Conservation (phyloP, 2,329 filamentous ascomycete genomes). For the Aspergillus sp. region DNA sequence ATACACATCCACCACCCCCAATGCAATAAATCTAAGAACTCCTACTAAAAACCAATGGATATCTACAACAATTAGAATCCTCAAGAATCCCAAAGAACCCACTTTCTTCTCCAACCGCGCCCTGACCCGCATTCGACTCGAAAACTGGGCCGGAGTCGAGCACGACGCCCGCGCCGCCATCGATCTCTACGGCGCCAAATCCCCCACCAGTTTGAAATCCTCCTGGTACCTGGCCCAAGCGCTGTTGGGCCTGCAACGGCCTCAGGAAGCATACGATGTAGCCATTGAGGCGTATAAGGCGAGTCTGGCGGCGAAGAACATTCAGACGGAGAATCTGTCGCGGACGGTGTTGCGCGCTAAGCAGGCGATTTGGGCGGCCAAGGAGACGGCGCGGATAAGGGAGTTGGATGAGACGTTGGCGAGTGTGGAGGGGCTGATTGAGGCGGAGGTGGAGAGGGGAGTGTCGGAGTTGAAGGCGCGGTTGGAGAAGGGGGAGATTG, state of each 20-base stretch:
- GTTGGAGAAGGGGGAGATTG: conserved; percentile 47
- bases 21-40: too few relatives aligned
- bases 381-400: conserved; percentile 57
- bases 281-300: conserved; percentile 73
- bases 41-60: not conserved
- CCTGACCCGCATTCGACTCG: conserved; percentile 75
- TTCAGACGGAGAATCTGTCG: conserved; percentile 70
- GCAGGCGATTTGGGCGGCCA: conserved; percentile 79
- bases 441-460: conserved; percentile 42
- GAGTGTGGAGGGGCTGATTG: conserved; percentile 44
- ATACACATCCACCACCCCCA: not conserved
- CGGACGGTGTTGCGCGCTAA: conserved; percentile 76
- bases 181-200: conserved; percentile 56
- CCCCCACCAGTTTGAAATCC: conserved; percentile 71
- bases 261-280: conserved; percentile 70
- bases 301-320: conserved; percentile 64
- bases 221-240: conserved; percentile 82
- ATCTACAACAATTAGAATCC: conserved; percentile 58
- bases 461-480: conserved; percentile 38
- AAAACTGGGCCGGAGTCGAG: conserved; percentile 72
- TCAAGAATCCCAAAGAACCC: conserved; percentile 74
- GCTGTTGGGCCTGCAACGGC: conserved; percentile 71
- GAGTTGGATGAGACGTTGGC: conserved; percentile 48
- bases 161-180: conserved; percentile 77
- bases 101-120: conserved; percentile 88